These are phyloP conservation scores for Pestalotiopsis sp. DNA, from an alignment of 2,329 filamentous ascomycete species.

Conservation along the genomic window DNA sequence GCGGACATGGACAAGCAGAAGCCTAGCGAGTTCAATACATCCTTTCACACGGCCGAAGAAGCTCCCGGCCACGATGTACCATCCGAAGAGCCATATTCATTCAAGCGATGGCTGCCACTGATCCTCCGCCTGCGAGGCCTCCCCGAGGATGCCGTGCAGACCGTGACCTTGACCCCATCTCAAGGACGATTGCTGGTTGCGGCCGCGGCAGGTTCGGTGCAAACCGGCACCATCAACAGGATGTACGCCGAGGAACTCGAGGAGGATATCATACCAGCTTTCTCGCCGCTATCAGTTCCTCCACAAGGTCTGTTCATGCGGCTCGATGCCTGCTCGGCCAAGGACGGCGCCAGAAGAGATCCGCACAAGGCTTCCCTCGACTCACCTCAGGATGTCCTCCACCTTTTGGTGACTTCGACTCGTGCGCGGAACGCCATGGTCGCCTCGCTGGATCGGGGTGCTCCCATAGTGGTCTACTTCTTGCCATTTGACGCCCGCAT, in stretches of 20 bases:
- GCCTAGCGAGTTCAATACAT: constrained; percentile 32
- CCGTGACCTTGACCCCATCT: constrained; percentile 25
- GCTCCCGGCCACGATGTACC: constrained; percentile 28
- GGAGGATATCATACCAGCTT: constrained; percentile 28
- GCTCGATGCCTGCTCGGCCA: constrained; percentile 42
- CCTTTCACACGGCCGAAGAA: constrained; percentile 33
- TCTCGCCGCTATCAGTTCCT: constrained; percentile 27
- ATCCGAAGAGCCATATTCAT: constrained; percentile 36
- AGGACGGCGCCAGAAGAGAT: constrained; percentile 34
- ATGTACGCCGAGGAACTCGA: constrained; percentile 33
- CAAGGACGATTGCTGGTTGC: constrained; percentile 31
- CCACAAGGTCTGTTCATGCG: constrained; percentile 41
- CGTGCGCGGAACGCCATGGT: constrained; percentile 35
- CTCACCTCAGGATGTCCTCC: constrained; percentile 32
- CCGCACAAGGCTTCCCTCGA: constrained; percentile 27
- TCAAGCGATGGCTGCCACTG: constrained; percentile 40
- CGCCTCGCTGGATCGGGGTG: constrained; percentile 20
- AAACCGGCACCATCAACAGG: constrained; percentile 27
- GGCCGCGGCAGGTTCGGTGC: constrained; percentile 32
- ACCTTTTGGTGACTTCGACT: constrained; percentile 37
- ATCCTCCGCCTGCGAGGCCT: constrained; percentile 36
- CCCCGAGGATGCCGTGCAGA: constrained; percentile 24
- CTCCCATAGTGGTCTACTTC: constrained; percentile 35
- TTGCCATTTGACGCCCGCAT: constrained; percentile 42
- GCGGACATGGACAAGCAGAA: no score